Conservation (phyloP, 2,329 filamentous ascomycete genomes). For the Metarhizium humberi region DNA sequence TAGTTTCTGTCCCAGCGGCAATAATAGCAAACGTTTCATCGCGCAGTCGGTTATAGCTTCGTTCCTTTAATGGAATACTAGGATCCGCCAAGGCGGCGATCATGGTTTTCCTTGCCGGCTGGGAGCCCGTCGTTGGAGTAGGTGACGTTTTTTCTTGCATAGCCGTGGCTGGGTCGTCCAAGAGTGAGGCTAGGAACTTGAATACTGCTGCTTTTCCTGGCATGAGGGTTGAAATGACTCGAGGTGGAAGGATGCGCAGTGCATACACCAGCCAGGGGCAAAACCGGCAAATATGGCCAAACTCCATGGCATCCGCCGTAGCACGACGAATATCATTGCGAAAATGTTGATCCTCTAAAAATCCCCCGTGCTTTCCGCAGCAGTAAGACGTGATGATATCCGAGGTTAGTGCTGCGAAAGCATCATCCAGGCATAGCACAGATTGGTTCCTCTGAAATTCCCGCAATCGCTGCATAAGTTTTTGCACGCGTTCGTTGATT, state of each 20-base stretch:
- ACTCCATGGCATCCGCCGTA: neutral
- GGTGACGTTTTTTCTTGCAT: neutral
- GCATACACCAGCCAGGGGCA: neutral
- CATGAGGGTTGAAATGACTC: neutral
- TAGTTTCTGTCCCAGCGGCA: neutral
- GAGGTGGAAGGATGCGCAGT: neutral
- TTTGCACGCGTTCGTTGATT: neutral
- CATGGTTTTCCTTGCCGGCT: neutral
- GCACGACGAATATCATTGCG: neutral
- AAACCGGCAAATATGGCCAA: neutral
- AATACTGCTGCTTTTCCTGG: neutral
- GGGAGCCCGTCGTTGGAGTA: neutral
- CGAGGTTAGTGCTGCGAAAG: slow-evolving; percentile 1
- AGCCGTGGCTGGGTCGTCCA: neutral
- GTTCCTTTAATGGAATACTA: neutral
- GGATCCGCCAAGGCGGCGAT: neutral
- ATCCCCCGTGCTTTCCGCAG: neutral
- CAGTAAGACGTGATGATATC: slow-evolving; percentile 2
- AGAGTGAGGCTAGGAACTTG: neutral
- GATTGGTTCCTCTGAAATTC: neutral
- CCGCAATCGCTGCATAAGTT: neutral
- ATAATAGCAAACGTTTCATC: neutral
- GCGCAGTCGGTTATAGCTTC: neutral
- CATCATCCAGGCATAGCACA: neutral
- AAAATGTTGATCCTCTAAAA: neutral